Conservation (phyloP, 163 green algal genomes). For the Chlorella variabilis region DNA sequence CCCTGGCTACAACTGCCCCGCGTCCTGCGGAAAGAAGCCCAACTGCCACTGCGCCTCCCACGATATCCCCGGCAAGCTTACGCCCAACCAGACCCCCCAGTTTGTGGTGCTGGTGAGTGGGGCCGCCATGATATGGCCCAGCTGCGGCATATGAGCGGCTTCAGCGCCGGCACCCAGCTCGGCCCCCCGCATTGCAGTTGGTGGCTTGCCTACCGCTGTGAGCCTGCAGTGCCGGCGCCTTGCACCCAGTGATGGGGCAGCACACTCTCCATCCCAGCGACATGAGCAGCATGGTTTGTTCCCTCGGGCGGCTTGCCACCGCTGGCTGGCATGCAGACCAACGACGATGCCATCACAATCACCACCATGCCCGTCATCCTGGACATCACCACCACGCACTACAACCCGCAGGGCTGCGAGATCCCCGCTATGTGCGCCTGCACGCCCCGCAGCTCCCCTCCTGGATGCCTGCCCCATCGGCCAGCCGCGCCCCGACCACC, state of each 20-base stretch:
- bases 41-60: conserved; percentile 38
- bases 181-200: no score
- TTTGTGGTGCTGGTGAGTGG: conserved; percentile 46
- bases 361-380: conserved; percentile 29
- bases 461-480: neutral
- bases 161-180: no score
- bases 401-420: conserved; percentile 35
- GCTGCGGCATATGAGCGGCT: neutral
- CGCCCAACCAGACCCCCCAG: conserved; percentile 8
- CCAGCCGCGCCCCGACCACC: no score
- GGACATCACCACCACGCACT: conserved; percentile 31
- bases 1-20: conserved; percentile 34
- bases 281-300: no score
- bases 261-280: no score
- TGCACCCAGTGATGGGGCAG: no score
- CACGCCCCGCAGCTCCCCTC: no score
- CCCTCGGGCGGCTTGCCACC: no score
- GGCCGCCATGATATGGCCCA: neutral
- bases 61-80: conserved; percentile 16
- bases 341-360: conserved; percentile 40
- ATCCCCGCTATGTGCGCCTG: conserved; percentile 43
- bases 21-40: neutral
- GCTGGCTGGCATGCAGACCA: no score
- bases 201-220: no score
- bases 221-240: no score